Evolutionary conservation across 768 basidiomycete genomes (phyloP).

Genomic region (Lentinula raphanica): DNA sequence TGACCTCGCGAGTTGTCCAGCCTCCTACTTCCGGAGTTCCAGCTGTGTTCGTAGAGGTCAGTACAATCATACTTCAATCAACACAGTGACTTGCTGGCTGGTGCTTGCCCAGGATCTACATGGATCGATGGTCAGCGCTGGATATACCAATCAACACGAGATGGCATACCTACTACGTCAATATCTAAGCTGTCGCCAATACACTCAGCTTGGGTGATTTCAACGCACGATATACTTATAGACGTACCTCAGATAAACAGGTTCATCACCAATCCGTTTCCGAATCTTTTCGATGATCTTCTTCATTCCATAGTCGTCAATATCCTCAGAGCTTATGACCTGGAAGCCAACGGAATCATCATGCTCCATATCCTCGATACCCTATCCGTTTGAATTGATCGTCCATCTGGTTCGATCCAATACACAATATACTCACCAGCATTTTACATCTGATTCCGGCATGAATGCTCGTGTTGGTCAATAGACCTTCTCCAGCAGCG

Average conservation of each 20-base stretch:
- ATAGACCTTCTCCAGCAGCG: slow-evolving; percentile 54
- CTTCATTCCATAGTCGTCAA: slow-evolving; percentile 55
- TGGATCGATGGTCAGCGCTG: neutral
- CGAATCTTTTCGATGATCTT: slow-evolving; percentile 55
- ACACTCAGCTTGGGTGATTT: neutral
- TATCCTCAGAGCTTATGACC: slow-evolving; percentile 56
- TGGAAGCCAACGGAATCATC: slow-evolving; percentile 59
- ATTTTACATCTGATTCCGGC: slow-evolving; percentile 67
- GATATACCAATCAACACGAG: neutral
- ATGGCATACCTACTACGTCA: slow-evolving; percentile 50
- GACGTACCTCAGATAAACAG: slow-evolving; percentile 53
- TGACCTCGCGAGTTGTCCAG: slow-evolving; percentile 61
- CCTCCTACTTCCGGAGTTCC: slow-evolving; percentile 65
- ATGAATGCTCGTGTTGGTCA: slow-evolving; percentile 60
- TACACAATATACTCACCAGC: slow-evolving; percentile 2
- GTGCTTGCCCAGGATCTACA: slow-evolving; percentile 54
- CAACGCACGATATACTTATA: neutral
- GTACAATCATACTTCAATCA: neutral
- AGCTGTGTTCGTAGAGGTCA: slow-evolving; percentile 26
- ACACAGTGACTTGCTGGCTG: slow-evolving; percentile 29
- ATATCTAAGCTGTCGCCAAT: slow-evolving; percentile 44
- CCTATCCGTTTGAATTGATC: slow-evolving; percentile 28
- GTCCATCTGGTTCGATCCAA: too few species aligned
- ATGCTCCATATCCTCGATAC: slow-evolving; percentile 41
- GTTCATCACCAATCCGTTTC: slow-evolving; percentile 48